phyloP scores from a whole-genome alignment of 2,329 filamentous ascomycete genomes.

The Trichoderma aggressivum region DNA sequence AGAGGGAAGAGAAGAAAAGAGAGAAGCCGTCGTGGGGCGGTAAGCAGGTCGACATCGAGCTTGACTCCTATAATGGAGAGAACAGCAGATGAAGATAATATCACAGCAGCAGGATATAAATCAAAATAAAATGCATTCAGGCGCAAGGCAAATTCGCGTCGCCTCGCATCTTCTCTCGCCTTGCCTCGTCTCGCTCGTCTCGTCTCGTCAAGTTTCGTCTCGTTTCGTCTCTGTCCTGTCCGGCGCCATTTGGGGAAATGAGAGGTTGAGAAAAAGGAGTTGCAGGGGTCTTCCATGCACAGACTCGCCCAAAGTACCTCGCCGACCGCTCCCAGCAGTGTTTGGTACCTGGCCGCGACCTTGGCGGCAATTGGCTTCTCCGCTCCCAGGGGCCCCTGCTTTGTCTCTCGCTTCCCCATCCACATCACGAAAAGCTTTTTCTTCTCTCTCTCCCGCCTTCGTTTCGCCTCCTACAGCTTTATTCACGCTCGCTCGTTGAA shows the following conservation, averaged over 20 bases:
- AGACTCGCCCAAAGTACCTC: neutral
- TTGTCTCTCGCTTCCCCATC: slow-evolving; percentile 16
- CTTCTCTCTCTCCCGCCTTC: slow-evolving; percentile 1
- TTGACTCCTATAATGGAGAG: neutral
- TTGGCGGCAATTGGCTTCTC: slow-evolving; percentile 9
- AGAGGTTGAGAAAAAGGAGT: slow-evolving; percentile 21
- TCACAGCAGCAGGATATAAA: too few relatives aligned
- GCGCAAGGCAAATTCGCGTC: neutral
- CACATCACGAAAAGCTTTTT: slow-evolving; percentile 17
- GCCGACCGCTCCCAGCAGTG: neutral
- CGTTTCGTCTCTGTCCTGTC: neutral
- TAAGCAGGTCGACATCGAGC: neutral
- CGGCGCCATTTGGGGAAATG: slow-evolving; percentile 18
- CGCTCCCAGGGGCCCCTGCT: neutral
- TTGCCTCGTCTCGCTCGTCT: neutral
- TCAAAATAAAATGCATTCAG: neutral
- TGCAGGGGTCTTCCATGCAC: slow-evolving; percentile 1
- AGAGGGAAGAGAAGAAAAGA: too few relatives aligned
- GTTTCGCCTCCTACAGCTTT: slow-evolving; percentile 12
- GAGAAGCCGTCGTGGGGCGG: neutral
- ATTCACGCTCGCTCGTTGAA: slow-evolving; percentile 20
- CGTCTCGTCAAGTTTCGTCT: neutral
- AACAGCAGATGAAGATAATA: neutral
- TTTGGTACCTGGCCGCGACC: neutral
- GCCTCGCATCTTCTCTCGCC: neutral